These are phyloP conservation scores for Epichloe sibirici DNA, from an alignment of 2,329 filamentous ascomycete species.

Conservation along the genomic window DNA sequence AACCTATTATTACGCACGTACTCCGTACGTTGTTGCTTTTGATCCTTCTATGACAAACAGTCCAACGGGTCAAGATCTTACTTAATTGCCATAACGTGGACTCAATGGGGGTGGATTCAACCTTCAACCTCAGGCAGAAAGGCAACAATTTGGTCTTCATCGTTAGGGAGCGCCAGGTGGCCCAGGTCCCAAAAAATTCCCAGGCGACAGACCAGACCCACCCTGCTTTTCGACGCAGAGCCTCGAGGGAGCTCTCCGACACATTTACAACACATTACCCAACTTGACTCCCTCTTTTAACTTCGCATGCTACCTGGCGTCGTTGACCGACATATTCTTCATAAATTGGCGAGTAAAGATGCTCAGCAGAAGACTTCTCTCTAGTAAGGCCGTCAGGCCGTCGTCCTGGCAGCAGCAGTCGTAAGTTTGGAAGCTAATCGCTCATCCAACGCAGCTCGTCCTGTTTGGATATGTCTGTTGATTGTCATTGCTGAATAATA, in stretches of 20 bases:
- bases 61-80: slow-evolving; percentile 7
- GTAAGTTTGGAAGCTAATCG: slow-evolving; percentile 25
- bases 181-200: slow-evolving; percentile 1
- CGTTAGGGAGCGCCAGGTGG: background rate
- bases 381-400: slow-evolving; percentile 43
- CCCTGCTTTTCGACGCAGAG: slow-evolving; percentile 1
- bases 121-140: slow-evolving; percentile 5
- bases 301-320: slow-evolving; percentile 8
- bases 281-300: slow-evolving; percentile 1
- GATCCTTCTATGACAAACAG: background rate
- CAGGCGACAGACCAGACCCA: background rate
- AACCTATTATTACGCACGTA: no score
- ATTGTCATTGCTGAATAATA: background rate
- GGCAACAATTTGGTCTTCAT: background rate
- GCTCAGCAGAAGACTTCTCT: slow-evolving; percentile 50
- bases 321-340: slow-evolving; percentile 15
- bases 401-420: slow-evolving; percentile 38
- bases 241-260: slow-evolving; percentile 9
- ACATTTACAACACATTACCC: background rate
- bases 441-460: background rate
- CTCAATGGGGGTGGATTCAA: slow-evolving; percentile 5
- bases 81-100: slow-evolving; percentile 8
- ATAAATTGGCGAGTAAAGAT: slow-evolving; percentile 30
- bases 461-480: background rate
- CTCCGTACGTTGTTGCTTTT: background rate